Evolutionary conservation across 2,329 filamentous ascomycete species (phyloP).

Genomic region (Epichloe sibirici): DNA sequence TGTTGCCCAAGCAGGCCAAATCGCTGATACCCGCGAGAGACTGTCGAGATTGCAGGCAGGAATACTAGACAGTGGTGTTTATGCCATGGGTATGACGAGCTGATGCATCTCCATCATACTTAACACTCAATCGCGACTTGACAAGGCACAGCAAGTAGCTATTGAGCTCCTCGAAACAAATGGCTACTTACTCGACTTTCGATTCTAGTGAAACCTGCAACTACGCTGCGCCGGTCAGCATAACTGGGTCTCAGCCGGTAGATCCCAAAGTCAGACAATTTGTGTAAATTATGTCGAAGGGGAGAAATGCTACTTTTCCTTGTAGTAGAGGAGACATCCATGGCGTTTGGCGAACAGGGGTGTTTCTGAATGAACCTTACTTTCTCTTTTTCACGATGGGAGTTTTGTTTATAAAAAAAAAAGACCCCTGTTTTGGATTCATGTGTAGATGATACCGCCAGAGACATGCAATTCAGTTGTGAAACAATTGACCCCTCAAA

Average conservation of each 20-base stretch:
- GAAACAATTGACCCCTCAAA: neutral
- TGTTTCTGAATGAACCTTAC: neutral
- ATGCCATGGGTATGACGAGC: slow-evolving; percentile 20
- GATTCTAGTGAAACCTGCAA: neutral
- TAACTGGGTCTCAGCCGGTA: neutral
- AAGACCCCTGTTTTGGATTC: neutral
- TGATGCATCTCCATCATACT: slow-evolving; percentile 6
- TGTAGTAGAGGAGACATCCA: neutral
- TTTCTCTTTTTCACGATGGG: neutral
- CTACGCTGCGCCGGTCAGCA: neutral
- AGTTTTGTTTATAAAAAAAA: neutral
- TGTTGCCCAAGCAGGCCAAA: slow-evolving; percentile 28
- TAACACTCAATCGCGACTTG: neutral
- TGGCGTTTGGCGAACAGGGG: neutral
- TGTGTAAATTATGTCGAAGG: neutral
- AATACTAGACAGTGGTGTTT: slow-evolving; percentile 26
- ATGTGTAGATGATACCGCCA: neutral
- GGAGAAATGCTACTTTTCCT: neutral
- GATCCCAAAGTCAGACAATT: neutral
- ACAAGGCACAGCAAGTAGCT: neutral
- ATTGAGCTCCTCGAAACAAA: neutral
- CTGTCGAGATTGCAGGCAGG: slow-evolving; percentile 29
- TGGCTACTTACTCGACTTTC: neutral
- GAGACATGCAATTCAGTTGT: neutral
- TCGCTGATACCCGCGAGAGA: slow-evolving; percentile 30